These are phyloP conservation scores for Amesomyces nigricolor DNA, from an alignment of 2,329 filamentous ascomycete species.

Conservation along the genomic window DNA sequence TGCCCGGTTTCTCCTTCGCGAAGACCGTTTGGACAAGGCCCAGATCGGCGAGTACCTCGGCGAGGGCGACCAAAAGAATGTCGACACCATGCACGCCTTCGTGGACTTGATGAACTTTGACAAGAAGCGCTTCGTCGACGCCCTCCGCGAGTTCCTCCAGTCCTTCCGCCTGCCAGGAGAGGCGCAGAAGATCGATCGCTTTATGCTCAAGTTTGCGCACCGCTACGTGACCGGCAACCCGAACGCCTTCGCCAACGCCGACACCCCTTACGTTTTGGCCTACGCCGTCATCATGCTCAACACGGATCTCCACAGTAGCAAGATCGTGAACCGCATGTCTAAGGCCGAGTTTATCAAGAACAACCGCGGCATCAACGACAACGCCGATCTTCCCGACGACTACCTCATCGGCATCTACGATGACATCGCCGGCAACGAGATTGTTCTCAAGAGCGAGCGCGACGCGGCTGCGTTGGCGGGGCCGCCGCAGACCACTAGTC, in stretches of 20 bases:
- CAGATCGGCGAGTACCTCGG: conserved; percentile 92
- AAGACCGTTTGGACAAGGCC: conserved; percentile 83
- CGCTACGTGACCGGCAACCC: conserved; percentile 92
- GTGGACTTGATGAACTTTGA: conserved; percentile 93
- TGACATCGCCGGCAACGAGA: conserved; percentile 86
- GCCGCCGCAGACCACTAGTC: conserved; percentile 55
- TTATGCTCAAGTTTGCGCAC: conserved; percentile 98
- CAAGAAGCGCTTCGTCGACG: conserved; percentile 87
- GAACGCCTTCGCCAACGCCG: conserved; percentile 95
- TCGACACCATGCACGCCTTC: conserved; percentile 97
- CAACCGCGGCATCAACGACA: conserved; percentile 97
- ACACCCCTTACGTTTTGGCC: conserved; percentile 91
- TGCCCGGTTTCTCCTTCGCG: conserved; percentile 72
- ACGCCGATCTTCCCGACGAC: conserved; percentile 84
- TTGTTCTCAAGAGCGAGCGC: conserved; percentile 87
- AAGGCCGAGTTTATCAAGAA: conserved; percentile 99
- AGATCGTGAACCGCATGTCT: conserved; percentile 81
- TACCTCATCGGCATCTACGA: conserved; percentile 88
- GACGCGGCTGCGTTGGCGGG: conserved; percentile 81
- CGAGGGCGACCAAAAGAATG: conserved; percentile 87
- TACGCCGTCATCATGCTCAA: conserved; percentile 98
- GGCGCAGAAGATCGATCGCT: conserved; percentile 97
- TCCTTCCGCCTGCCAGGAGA: conserved; percentile 93
- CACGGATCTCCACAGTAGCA: conserved; percentile 87
- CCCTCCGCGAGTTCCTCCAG: conserved; percentile 84